Base-by-base conservation (phyloP, 1,139 yeast species). In the Suhomyces panamericanus region DNA sequence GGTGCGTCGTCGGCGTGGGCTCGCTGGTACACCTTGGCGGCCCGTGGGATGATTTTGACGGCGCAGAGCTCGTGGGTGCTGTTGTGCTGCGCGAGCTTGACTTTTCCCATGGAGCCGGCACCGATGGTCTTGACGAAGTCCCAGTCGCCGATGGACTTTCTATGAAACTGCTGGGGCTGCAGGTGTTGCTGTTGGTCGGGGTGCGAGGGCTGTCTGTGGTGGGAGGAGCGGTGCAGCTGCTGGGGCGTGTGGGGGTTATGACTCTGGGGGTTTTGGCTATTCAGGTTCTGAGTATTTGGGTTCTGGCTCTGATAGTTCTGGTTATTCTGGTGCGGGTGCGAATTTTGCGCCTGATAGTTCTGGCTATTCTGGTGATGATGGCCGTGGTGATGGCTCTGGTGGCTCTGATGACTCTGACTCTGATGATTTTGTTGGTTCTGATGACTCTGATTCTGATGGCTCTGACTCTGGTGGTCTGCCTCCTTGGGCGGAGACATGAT, bases 51-150 rank as follows among this genome's bases (percentile, higher is more conserved):
- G 47, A 87, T 87, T 60, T 87, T 87, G 17, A 87, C 87, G 1
- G 93, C 98, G 66, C 96, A 90, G 24, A 87, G 75, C 60, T 90
- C 96, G 44, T 80, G 80, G 1, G 96, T 88, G 33, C 81, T 64
- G 52, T 87, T 80, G 67, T 91, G 96, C 57, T 82, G 85, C 2
- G 98, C 98, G 38, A 93, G 73, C 65, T 95, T 95, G 42, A 93
- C 99, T 64, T 93, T 95, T 47, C 99, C 99, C 99, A 95, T 93
- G 1, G 96, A 88, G 3, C 99, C 99, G 4, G 98, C 96, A 41
- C 99, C 99, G 40, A 93, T 88, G 0, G 97, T 90, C 63, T 90
- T 90, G 49, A 89, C 78, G 56, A 93, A 91, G 58, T 88, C 95
- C 99, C 99, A 93, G 55, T 95, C 97, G 14, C 99, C 99, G 45